Base-by-base conservation (phyloP, 345 rosid species). In the Moringa oleifera region DNA sequence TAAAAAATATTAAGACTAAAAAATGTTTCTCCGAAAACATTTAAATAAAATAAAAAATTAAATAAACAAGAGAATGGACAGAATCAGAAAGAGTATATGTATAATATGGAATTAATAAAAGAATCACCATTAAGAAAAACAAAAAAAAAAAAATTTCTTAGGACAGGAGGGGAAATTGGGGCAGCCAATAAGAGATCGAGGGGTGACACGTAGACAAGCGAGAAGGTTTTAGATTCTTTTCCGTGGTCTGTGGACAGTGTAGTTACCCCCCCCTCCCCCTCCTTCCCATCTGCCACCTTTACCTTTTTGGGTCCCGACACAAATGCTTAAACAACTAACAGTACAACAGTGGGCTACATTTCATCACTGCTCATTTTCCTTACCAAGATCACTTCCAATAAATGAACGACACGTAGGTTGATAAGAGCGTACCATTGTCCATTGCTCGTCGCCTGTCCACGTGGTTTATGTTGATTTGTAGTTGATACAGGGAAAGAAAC, bases 401-500 rank as follows among this genome's bases (percentile, higher is more conserved):
- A 50, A 0, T 4, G 0, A 6, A 0, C 2, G 59, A 63, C 73
- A 70, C 52, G 52, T 72, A 37, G 7, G 23, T n/a, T n/a, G 2
- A 12, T 28, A 53, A 9, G 37, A 18, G 25, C 41, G 8, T 16
- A 52, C 55, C 53, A 23, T 25, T 1, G 4, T 18, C 6, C 19
- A 18, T 19, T 65, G 17, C 15, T 0, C n/a, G 67, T 71, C 71
- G 68, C 59, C 28, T 57, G 12, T 2, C 12, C 18, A 59, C 61
- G 70, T 71, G 79, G 52, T 31, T 2, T 0, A 2, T 18, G 20
- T 0, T 50, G 4, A 74, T 45, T 64, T 28, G 84, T 23, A 62
- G 0, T 59, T 67, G 51, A 17, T 51, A 0, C 24, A 2, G 2
- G 20, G 16, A 19, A 41, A 28, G 6, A 69, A 57, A 54, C 10